A percentile compares a stretch with the other conserved stretches of the same genome.
These are phyloP conservation scores for Vitis cinerea DNA, from an alignment of 164 flowering plant genomes.

Conservation along the genomic window DNA sequence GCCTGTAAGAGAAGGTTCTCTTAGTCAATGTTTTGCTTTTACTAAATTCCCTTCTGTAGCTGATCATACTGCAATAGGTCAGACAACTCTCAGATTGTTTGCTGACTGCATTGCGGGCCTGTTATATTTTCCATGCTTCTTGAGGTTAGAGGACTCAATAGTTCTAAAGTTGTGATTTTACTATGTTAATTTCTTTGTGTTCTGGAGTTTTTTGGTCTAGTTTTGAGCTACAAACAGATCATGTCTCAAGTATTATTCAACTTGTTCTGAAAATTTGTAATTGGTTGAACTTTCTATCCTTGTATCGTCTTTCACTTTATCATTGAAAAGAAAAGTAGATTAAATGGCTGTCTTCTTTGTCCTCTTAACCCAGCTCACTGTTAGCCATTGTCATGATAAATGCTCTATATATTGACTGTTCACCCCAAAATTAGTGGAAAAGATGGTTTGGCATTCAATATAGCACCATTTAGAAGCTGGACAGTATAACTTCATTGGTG, in stretches of 20 bases:
- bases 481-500: no score
- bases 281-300: background rate
- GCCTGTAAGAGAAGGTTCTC: constrained; percentile 4
- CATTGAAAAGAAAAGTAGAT: background rate
- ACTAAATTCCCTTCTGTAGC: background rate
- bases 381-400: no score
- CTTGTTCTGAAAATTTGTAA: constrained; percentile 1
- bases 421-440: no score
- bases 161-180: background rate
- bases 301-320: background rate
- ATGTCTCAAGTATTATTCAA: background rate
- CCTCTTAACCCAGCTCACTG: background rate
- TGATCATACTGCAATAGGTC: background rate
- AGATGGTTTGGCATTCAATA: no score
- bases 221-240: background rate
- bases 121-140: background rate
- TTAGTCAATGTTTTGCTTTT: constrained; percentile 2
- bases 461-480: no score
- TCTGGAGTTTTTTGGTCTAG: background rate
- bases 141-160: constrained; percentile 2
- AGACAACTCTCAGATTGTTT: background rate
- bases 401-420: no score
- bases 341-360: background rate
- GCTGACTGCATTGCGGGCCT: background rate
- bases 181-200: background rate